Conservation (phyloP, 1,284 basidiomycete genomes). For the Rhodotorula sp. region DNA sequence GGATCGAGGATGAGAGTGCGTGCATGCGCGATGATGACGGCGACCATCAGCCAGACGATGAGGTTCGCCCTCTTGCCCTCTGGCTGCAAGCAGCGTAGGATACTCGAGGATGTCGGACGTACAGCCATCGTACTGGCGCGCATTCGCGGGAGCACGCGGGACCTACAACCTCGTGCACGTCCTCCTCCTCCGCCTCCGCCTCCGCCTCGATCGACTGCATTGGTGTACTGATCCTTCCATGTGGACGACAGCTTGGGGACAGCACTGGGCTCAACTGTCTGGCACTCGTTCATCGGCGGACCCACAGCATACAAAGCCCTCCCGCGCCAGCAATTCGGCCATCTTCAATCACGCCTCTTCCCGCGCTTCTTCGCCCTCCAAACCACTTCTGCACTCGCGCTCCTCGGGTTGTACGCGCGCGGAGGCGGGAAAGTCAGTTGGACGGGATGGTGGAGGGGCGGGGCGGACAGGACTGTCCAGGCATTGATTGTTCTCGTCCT, state of each 20-base stretch:
- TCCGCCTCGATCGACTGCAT: neutral
- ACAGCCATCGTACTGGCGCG: neutral
- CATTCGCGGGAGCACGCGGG: neutral
- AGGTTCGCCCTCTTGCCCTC: too few relatives aligned
- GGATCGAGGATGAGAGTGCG: neutral
- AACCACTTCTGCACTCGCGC: conserved; percentile 5
- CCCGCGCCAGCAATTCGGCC: conserved; percentile 40
- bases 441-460: neutral
- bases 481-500: conserved; percentile 24
- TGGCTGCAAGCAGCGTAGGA: neutral
- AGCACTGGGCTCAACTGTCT: conserved; percentile 28
- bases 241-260: conserved; percentile 29
- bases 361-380: conserved; percentile 36
- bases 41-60: neutral
- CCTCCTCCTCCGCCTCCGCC: neutral
- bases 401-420: conserved; percentile 26
- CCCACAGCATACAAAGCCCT: conserved; percentile 36
- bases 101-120: neutral
- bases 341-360: conserved; percentile 41
- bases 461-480: conserved; percentile 25
- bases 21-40: neutral
- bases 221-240: too few relatives aligned
- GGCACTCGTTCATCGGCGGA: conserved; percentile 33
- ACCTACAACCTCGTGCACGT: conserved; percentile 13
- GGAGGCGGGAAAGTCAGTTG: conserved; percentile 20